Conservation (phyloP, 768 basidiomycete species). For the Rhizopogon rudus region DNA sequence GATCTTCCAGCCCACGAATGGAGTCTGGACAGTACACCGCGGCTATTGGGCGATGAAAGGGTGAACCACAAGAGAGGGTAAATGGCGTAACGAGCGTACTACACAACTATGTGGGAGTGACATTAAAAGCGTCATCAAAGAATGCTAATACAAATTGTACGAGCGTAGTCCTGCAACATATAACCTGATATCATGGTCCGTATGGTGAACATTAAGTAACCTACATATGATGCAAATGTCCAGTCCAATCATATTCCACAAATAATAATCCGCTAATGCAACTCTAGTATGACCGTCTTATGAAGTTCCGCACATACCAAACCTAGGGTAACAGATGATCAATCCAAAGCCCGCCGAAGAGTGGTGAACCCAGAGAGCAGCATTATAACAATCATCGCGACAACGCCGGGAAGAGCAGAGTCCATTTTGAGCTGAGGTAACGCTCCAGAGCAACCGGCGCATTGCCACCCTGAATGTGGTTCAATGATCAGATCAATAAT, state of each 20-base stretch:
- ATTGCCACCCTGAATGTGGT: constrained; percentile 22
- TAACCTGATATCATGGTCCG: background rate
- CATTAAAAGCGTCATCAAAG: background rate
- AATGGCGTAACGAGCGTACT: background rate
- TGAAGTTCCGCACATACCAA: background rate
- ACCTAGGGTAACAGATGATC: constrained; percentile 1
- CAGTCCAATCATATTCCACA: background rate
- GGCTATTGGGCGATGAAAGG: background rate
- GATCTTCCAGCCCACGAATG: too few species aligned
- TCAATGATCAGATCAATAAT: background rate
- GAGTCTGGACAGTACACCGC: background rate
- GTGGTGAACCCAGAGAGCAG: constrained; percentile 31
- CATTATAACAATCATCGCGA: constrained; percentile 25
- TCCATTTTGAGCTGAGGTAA: constrained; percentile 25
- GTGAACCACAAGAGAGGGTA: background rate
- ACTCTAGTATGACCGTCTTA: background rate
- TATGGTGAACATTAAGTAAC: background rate
- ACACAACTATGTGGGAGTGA: background rate
- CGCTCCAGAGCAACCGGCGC: constrained; percentile 24
- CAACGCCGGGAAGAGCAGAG: constrained; percentile 27
- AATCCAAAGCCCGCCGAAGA: constrained; percentile 26
- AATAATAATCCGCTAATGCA: background rate
- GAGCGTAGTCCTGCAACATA: background rate
- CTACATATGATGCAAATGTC: constrained; percentile 3
- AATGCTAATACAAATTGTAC: background rate